A percentile compares a stretch with the other conserved stretches of the same genome.
phyloP scores from a whole-genome alignment of 768 basidiomycete species.

The Boletus subparvulus region DNA sequence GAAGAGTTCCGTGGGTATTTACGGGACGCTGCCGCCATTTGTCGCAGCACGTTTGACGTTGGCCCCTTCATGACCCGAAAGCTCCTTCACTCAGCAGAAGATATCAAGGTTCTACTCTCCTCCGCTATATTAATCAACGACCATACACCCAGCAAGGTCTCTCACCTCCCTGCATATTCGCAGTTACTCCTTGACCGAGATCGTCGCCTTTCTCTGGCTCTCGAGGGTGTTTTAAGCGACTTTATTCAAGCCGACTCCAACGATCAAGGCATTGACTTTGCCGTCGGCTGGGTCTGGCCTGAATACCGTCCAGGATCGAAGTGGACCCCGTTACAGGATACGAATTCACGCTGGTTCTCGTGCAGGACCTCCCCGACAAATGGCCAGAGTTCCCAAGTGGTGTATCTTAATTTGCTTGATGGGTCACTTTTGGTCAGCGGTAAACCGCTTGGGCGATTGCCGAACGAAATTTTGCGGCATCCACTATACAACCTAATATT shows the following conservation, averaged over 20 bases:
- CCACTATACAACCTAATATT: constrained; percentile 23
- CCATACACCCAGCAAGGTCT: constrained; percentile 22
- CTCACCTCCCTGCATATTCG: constrained; percentile 5
- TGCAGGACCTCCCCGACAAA: constrained; percentile 11
- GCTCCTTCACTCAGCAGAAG: too few relatives aligned
- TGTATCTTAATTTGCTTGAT: constrained; percentile 41
- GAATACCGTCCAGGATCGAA: constrained; percentile 22
- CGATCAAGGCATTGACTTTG: constrained; percentile 29
- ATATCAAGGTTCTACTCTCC: constrained; percentile 19
- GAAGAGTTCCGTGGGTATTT: constrained; percentile 1
- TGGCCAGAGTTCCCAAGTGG: constrained; percentile 17
- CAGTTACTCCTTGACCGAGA: constrained; percentile 31
- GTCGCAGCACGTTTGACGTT: constrained; percentile 31
- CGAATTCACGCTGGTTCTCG: constrained; percentile 11
- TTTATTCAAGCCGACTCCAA: constrained; percentile 7
- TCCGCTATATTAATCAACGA: constrained; percentile 35
- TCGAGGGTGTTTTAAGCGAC: constrained; percentile 20
- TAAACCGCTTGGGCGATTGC: constrained; percentile 38
- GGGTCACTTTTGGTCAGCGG: constrained; percentile 46
- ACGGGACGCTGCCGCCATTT: constrained; percentile 19
- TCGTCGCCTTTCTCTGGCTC: constrained; percentile 29
- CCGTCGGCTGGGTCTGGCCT: constrained; percentile 32
- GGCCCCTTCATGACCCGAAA: background rate
- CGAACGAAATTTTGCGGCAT: constrained; percentile 27
- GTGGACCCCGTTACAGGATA: constrained; percentile 20